These are phyloP conservation scores for Rhodamnia argentea DNA, from an alignment of 345 rosid genomes.

Conservation along the genomic window DNA sequence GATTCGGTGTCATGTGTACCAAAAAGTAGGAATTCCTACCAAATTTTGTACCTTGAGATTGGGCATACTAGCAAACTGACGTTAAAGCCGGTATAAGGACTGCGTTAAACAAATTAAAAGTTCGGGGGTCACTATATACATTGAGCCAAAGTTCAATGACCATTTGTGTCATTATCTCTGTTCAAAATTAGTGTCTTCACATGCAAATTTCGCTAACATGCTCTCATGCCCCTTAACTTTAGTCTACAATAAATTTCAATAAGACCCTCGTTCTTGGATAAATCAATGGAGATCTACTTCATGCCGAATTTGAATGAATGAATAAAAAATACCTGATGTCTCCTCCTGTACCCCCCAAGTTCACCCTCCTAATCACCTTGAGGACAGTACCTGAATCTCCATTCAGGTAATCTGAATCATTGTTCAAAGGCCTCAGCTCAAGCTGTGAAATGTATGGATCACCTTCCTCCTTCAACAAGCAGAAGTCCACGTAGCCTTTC, in stretches of 20 bases:
- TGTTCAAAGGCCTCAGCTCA: constrained; percentile 34
- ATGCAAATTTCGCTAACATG: too few species aligned
- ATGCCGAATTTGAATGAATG: background rate
- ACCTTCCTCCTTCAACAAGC: constrained; percentile 28
- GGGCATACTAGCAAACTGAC: background rate
- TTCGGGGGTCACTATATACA: too few species aligned
- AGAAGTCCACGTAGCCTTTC: constrained; percentile 21
- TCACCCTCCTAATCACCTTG: constrained; percentile 32
- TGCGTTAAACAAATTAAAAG: too few species aligned
- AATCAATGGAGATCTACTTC: background rate
- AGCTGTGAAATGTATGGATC: constrained; percentile 38
- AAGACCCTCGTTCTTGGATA: background rate
- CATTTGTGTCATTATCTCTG: too few species aligned
- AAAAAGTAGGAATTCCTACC: background rate
- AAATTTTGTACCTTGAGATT: background rate
- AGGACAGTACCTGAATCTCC: constrained; percentile 19
- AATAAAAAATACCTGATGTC: constrained; percentile 26
- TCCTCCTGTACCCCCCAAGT: constrained; percentile 19
- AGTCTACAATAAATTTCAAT: background rate
- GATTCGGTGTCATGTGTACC: background rate
- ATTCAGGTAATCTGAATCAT: constrained; percentile 18
- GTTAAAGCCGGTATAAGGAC: background rate
- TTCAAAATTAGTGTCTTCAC: too few species aligned
- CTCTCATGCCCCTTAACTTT: background rate
- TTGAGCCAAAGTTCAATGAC: too few species aligned